Percentiles rank a stretch among this genome's conserved stretches.
Conservation (phyloP, 2,329 filamentous ascomycete genomes). For the Aspergillus novofumigatus region DNA sequence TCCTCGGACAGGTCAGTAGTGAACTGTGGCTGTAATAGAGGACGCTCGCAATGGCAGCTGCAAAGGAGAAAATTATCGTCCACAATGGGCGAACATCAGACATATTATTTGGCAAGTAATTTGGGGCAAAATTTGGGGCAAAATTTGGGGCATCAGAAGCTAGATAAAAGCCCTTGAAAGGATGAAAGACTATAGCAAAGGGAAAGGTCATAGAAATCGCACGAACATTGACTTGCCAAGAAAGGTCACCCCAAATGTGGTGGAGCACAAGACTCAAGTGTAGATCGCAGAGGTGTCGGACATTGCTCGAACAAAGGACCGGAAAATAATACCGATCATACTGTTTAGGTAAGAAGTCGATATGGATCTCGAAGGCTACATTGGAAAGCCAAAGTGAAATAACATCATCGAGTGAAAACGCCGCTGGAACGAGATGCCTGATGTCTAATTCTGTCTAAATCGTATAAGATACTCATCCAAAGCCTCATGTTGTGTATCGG, state of each 20-base stretch:
- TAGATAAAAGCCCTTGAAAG: no score
- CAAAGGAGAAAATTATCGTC: conserved; percentile 4
- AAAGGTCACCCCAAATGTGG: neutral
- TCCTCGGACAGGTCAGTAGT: neutral
- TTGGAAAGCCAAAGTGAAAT: neutral
- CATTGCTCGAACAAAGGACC: no score
- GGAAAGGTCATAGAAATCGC: neutral
- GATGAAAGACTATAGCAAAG: neutral
- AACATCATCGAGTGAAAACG: neutral
- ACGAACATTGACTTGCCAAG: neutral
- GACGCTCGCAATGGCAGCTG: conserved; percentile 9
- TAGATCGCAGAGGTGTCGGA: no score
- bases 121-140: neutral
- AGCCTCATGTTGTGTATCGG: conserved; percentile 32
- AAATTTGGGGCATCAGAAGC: neutral
- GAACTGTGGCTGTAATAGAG: conserved; percentile 6
- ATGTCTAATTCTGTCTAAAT: neutral
- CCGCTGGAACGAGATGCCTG: neutral
- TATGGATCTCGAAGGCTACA: no score
- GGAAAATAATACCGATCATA: no score
- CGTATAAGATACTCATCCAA: neutral
- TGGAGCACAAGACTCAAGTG: neutral
- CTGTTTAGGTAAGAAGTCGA: no score
- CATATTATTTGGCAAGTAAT: conserved; percentile 4
- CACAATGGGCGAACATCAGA: neutral